Base-by-base conservation (phyloP, 805 yeast genomes). In the Teunomyces barrocoloradensis region DNA sequence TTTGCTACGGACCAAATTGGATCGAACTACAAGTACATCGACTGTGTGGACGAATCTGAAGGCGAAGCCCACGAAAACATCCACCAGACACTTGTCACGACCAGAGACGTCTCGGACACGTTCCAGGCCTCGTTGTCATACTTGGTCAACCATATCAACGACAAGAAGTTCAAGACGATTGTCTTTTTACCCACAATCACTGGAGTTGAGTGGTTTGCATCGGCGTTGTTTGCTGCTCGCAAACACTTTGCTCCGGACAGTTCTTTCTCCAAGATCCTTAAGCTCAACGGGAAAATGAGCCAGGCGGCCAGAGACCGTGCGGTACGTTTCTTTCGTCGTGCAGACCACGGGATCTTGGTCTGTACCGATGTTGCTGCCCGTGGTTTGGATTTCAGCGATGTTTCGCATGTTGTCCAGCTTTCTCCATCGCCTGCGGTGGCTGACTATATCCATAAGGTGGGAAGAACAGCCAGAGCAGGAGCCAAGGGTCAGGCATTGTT, bases 401-500 rank as follows among this genome's bases (percentile, higher is more conserved):
- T 92, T 25, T 69, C 89, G 21, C 88, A 89, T 61, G 97, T 92
- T 44, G 71, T 87, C 57, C 97, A 92, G 71, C 65, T 89, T 46
- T 87, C 92, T 54, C 77, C 84, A n/a, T 88, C 94, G 51, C 68
- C 76, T 41, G 88, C 84, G 48, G 68, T 82, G 20, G 80, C 91
- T n/a, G 85, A 86, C 53, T 90, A 91, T 63, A 82, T 90, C 49
- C 98, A 92, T 69, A 85, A 96, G 66, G 85, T 92, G 60, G 98
- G 98, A 50, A 84, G 98, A 76, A 92, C 97, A 12, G 98, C 96
- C 37, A 82, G 98, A 70, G 96, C 91, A 46, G 97, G 96, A 47
- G 77, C 78, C 49, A 71, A 75, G 20, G 98, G 98, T 52, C 73
- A 77, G 42, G 87, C 96, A 4, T 65, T 80, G 12, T 64, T 87